Base-by-base conservation (phyloP, 192 early-diverging fungal species). In the Backusella parvicylindrica region DNA sequence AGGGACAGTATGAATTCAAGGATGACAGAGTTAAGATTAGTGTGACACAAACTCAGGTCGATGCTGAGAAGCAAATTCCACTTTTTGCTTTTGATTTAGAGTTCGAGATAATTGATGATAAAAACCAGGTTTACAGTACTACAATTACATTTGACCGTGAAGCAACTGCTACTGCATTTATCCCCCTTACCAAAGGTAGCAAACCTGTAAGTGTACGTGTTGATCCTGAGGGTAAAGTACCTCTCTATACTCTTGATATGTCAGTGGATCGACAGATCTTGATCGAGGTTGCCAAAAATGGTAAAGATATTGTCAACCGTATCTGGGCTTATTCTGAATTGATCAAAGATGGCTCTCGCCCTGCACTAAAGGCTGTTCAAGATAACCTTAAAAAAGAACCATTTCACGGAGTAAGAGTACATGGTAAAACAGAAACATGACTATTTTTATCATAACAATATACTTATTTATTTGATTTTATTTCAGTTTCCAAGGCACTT, bases 21-120 rank as follows among this genome's bases (percentile, higher is more conserved):
- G 83, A 86, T 64, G 86, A 88, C 82, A 76, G 84, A 2, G 85
- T 91, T 16, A 86, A 91, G 66, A 71, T 92, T 68, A 74, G 75
- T 1, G 68, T 88, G 38, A 78, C 83, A 67, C 87, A 88, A 66
- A 86, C 85, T 1, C 87, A 87, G 68, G 77, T 72, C 6, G 70
- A 82, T 35, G 66, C 72, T 26, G 30, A 47, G 33, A 65, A 79
- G 12, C 72, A 66, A 23, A 76, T 88, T 68, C 81, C 81, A 23
- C 66, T 88, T 7, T 88, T 88, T 75, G 84, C 78, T 49, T 35
- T 84, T 18, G 43, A 68, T 18, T 15, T 88, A 7, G 82, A 83
- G 23, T 76, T 88, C 36, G 82, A 85, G 36, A 71, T 88, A 9
- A 73, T 67, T 15, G 82, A 84, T 72, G 78, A 87, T 60, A 60